A percentile compares a stretch with the other conserved stretches of the same genome.
Conservation (phyloP, 2,329 filamentous ascomycete genomes). For the Neonectria neomacrospora region DNA sequence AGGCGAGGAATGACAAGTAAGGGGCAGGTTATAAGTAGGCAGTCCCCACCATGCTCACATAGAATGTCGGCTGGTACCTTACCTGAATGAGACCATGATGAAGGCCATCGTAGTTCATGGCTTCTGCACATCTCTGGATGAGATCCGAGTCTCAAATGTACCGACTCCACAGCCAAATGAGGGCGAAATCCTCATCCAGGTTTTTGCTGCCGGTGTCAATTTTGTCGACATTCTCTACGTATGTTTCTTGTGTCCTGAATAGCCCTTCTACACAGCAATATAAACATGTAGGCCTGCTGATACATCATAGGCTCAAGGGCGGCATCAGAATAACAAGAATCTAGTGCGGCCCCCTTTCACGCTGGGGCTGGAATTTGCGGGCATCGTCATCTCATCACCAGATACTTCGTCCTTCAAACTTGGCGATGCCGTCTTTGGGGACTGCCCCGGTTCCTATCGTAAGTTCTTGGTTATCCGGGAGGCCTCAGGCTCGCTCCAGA, state of each 20-base stretch:
- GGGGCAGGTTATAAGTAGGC: neutral
- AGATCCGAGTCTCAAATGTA: constrained; percentile 42
- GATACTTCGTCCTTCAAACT: constrained; percentile 49
- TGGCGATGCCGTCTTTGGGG: constrained; percentile 66
- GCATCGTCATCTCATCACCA: constrained; percentile 58
- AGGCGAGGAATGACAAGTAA: neutral
- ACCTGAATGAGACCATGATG: constrained; percentile 33
- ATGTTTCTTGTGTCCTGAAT: neutral
- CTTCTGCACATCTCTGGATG: constrained; percentile 40
- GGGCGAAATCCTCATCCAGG: constrained; percentile 46
- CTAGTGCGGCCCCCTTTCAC: constrained; percentile 67
- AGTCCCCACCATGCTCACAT: neutral
- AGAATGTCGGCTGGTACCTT: neutral
- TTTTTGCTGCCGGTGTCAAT: constrained; percentile 67
- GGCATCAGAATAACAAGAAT: constrained; percentile 70
- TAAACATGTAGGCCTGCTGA: neutral
- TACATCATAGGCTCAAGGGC: constrained; percentile 57
- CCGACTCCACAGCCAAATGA: constrained; percentile 30
- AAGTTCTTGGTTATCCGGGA: constrained; percentile 59
- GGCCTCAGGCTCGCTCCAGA: constrained; percentile 48
- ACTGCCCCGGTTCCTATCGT: constrained; percentile 62
- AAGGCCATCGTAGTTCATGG: constrained; percentile 45
- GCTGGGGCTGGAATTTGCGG: constrained; percentile 70
- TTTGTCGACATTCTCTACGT: constrained; percentile 70
- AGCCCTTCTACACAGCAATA: neutral